Evolutionary conservation across 192 early-diverging fungal genomes (phyloP).

Genomic region (Jimgerdemannia flammicorona): DNA sequence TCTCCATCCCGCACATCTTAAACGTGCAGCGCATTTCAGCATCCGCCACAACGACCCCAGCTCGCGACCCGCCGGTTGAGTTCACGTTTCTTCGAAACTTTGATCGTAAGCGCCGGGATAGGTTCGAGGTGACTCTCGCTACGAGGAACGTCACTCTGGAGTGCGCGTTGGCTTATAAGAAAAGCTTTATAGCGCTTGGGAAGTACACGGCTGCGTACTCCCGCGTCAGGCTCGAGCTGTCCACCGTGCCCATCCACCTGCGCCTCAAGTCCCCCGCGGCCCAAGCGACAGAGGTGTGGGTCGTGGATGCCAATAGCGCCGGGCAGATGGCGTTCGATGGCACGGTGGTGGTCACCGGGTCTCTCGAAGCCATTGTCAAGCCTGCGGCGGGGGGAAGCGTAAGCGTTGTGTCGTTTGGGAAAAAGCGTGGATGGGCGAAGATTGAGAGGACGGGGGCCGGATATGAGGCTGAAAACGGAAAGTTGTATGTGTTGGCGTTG

Average conservation of each 20-base stretch:
- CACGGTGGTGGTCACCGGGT: slow-evolving; percentile 32
- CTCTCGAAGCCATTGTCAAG: slow-evolving; percentile 20
- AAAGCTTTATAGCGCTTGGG: slow-evolving; percentile 59
- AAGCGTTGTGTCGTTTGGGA: slow-evolving; percentile 33
- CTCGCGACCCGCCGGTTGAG: slow-evolving; percentile 21
- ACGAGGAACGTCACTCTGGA: slow-evolving; percentile 17
- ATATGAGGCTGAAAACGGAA: background rate
- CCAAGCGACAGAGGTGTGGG: slow-evolving; percentile 41
- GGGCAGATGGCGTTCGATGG: slow-evolving; percentile 64
- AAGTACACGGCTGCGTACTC: slow-evolving; percentile 46
- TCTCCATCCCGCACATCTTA: slow-evolving; percentile 36
- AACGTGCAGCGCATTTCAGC: slow-evolving; percentile 39
- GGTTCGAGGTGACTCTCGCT: slow-evolving; percentile 36
- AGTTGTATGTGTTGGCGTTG: slow-evolving; percentile 13
- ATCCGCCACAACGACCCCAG: background rate
- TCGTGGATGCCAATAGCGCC: slow-evolving; percentile 46
- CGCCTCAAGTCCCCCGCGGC: slow-evolving; percentile 7
- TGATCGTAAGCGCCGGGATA: slow-evolving; percentile 21
- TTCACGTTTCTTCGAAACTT: slow-evolving; percentile 71
- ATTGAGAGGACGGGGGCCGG: background rate
- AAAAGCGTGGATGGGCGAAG: slow-evolving; percentile 29
- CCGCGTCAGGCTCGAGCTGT: slow-evolving; percentile 49
- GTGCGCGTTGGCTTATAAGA: slow-evolving; percentile 50
- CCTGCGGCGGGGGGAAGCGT: slow-evolving; percentile 5
- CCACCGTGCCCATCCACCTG: slow-evolving; percentile 53